These are phyloP conservation scores for Schwanniomyces vanrijiae DNA, from an alignment of 805 yeast species.

Conservation along the genomic window DNA sequence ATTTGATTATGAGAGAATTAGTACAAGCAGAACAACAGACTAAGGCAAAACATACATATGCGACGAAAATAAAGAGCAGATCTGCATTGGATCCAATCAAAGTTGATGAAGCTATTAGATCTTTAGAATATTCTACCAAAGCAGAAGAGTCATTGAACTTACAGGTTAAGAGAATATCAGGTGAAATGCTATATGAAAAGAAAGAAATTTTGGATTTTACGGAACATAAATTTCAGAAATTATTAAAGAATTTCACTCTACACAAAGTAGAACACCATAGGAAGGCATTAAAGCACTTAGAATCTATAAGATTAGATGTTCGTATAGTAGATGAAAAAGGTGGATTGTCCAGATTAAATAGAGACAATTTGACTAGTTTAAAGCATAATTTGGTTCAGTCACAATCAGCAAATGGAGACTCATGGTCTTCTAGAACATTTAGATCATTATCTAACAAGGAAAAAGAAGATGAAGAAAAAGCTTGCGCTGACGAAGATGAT, in stretches of 20 bases:
- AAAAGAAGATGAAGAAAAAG: slow-evolving; percentile 25
- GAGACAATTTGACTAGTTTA: slow-evolving; percentile 57
- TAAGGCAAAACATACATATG: slow-evolving; percentile 65
- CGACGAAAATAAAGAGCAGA: slow-evolving; percentile 67
- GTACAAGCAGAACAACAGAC: slow-evolving; percentile 76
- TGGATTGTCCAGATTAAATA: slow-evolving; percentile 79
- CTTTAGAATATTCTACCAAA: slow-evolving; percentile 75
- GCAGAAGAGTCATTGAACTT: slow-evolving; percentile 73
- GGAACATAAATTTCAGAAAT: slow-evolving; percentile 52
- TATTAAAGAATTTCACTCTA: slow-evolving; percentile 60
- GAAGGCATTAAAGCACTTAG: slow-evolving; percentile 71
- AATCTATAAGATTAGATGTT: slow-evolving; percentile 66
- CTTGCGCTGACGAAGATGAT: slow-evolving; percentile 14
- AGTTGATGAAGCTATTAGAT: slow-evolving; percentile 84
- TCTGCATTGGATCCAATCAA: slow-evolving; percentile 80
- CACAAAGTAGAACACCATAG: slow-evolving; percentile 85
- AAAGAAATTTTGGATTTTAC: slow-evolving; percentile 57
- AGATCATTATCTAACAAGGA: slow-evolving; percentile 21
- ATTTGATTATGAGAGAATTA: slow-evolving; percentile 87
- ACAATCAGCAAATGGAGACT: slow-evolving; percentile 41
- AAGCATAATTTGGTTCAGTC: slow-evolving; percentile 43
- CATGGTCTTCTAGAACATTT: slow-evolving; percentile 45
- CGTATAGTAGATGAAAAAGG: slow-evolving; percentile 74
- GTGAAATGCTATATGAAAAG: slow-evolving; percentile 79
- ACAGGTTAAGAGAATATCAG: slow-evolving; percentile 79